A percentile compares a stretch with the other conserved stretches of the same genome.
phyloP scores from a whole-genome alignment of 75 land plant species.

The Chamaecyparis obtusa region DNA sequence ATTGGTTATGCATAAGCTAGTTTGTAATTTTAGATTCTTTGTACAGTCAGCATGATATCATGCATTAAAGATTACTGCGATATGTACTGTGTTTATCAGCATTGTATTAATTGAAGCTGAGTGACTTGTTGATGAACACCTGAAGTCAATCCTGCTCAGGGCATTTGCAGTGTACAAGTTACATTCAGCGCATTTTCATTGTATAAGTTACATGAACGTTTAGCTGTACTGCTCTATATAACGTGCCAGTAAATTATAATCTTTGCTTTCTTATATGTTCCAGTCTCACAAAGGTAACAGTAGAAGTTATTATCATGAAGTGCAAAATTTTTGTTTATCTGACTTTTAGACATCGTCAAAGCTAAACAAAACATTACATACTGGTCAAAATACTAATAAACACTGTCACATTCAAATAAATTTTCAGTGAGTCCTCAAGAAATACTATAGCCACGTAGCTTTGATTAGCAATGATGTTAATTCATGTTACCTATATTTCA shows the following conservation, averaged over 20 bases:
- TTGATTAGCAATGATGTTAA: background rate
- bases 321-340: background rate
- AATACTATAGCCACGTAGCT: background rate
- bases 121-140: background rate
- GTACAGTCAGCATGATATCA: background rate
- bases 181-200: background rate
- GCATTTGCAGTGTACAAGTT: background rate
- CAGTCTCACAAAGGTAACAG: background rate
- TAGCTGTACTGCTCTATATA: background rate
- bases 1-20: background rate
- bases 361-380: background rate
- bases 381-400: background rate
- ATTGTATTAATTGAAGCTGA: background rate
- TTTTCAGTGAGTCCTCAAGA: background rate
- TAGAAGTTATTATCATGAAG: background rate
- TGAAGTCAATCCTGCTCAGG: background rate
- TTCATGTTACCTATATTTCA: background rate
- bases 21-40: slow-evolving; percentile 3
- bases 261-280: background rate
- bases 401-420: background rate
- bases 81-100: background rate
- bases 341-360: background rate
- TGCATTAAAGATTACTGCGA: background rate
- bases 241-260: background rate
- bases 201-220: background rate